Conservation (phyloP, 2,329 filamentous ascomycete genomes). For the Fusarium pininemorale region DNA sequence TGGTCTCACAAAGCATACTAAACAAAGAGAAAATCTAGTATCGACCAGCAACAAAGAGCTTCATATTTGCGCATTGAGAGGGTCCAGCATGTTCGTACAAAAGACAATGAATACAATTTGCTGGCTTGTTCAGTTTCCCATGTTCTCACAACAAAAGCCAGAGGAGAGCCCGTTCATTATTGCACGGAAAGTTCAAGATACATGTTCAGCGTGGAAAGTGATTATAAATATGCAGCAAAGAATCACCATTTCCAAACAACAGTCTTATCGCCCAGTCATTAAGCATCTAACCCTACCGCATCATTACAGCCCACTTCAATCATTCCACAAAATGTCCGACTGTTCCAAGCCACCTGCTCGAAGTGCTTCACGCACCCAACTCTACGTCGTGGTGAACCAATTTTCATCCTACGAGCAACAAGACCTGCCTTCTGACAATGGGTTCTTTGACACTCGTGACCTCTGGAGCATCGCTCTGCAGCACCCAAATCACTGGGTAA, state of each 20-base stretch:
- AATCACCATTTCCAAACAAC: fast-evolving
- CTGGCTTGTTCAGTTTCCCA: neutral
- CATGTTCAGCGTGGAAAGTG: neutral
- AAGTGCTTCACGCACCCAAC: no score
- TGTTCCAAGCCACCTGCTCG: no score
- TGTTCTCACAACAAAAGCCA: no score
- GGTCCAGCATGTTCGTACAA: fast-evolving
- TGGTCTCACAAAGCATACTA: no score
- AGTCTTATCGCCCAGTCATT: neutral
- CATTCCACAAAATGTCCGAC: no score
- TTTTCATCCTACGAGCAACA: neutral
- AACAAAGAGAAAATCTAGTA: neutral
- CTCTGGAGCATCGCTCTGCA: neutral
- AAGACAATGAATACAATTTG: neutral
- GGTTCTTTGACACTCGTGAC: neutral
- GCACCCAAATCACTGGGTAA: fast-evolving
- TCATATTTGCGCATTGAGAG: fast-evolving
- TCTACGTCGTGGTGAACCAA: neutral
- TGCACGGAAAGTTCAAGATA: fast-evolving
- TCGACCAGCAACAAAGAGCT: neutral
- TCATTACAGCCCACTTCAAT: no score
- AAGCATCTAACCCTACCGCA: fast-evolving
- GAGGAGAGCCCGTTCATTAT: neutral
- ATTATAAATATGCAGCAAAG: neutral
- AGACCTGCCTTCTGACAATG: neutral